Evolutionary conservation across 2,329 filamentous ascomycete species (phyloP), one percentile per base, ranked within the genome.

Genomic region (Knoxdaviesia proteae): DNA sequence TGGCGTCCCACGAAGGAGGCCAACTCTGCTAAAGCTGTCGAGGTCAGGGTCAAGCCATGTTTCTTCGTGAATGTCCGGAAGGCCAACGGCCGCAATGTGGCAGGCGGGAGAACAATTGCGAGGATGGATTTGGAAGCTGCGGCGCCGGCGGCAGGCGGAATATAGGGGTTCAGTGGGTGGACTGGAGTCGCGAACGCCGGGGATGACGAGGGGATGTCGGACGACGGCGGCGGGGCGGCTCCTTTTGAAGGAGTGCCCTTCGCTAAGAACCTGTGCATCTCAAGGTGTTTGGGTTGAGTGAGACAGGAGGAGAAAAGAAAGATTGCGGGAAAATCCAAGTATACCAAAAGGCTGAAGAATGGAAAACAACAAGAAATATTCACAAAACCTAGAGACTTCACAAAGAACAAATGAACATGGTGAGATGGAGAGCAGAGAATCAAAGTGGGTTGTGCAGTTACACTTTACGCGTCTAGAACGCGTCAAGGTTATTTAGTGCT

Each of bases 1-100:
- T 94, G 81, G 51, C 83, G 79, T 7, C 90, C 92, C 42, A 98
- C 80, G 57, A 98, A 98, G 1, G 74, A 70, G 20, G 90, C 87
- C 33, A 98, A 68, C 39, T 82, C 74, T 57, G 88, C 78, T 5
- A 98, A 65, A 0, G 90, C 84, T 0, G 86, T 76, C 0, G 88
- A 90, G 6, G 83, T 87, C 42, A 98, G 73, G 0, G 87, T 96
- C 44, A 98, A 67, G 51, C 88, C 92, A 61, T 98, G 84, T 55
- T 96, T 98, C 60, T 94, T 94, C 2, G 90, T 98, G 50, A 98
- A 93, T 0, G 84, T 92, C 39, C 90, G 77, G 55, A 98, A 96
- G 6, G 90, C 92, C 20, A 96, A 68, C 3, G 90, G 88, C 47
- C 92, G 72, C 36, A 98, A 64, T 0, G 83, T 92, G 7, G 84